A percentile compares a stretch with the other conserved stretches of the same genome.
Evolutionary conservation across 768 basidiomycete species (phyloP).

Genomic region (Mycena venus): DNA sequence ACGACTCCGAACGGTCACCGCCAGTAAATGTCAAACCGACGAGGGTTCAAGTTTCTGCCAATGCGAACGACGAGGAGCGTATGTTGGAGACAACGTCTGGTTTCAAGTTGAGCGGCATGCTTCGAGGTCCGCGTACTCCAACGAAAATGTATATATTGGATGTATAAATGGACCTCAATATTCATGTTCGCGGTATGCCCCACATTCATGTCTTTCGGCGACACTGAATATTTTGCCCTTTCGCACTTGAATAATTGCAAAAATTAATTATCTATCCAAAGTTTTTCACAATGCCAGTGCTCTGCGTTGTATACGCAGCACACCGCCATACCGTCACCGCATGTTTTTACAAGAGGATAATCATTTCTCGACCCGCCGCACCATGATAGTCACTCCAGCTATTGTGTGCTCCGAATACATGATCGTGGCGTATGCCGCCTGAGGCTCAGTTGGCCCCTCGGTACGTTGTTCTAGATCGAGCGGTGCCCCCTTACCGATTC

Average conservation of each 20-base stretch:
- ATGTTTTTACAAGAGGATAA: too few relatives aligned
- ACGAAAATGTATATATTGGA: constrained; percentile 6
- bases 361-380: too few relatives aligned
- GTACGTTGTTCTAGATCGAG: too few relatives aligned
- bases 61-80: constrained; percentile 2
- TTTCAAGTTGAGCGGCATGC: neutral
- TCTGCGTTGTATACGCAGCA: too few relatives aligned
- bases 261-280: neutral
- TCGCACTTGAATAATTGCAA: neutral
- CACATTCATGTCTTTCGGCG: neutral
- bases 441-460: too few relatives aligned
- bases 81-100: neutral
- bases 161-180: neutral
- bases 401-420: too few relatives aligned
- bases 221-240: neutral
- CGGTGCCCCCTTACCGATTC: too few relatives aligned
- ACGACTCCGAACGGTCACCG: neutral
- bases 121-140: constrained; percentile 7
- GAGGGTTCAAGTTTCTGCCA: constrained; percentile 1
- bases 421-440: too few relatives aligned
- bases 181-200: neutral
- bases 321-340: too few relatives aligned
- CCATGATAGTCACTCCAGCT: too few relatives aligned
- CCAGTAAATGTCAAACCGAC: neutral
- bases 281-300: too few relatives aligned